Evolutionary conservation across 176 grass and related monocot species (phyloP).

Genomic region (Zizania latifolia): DNA sequence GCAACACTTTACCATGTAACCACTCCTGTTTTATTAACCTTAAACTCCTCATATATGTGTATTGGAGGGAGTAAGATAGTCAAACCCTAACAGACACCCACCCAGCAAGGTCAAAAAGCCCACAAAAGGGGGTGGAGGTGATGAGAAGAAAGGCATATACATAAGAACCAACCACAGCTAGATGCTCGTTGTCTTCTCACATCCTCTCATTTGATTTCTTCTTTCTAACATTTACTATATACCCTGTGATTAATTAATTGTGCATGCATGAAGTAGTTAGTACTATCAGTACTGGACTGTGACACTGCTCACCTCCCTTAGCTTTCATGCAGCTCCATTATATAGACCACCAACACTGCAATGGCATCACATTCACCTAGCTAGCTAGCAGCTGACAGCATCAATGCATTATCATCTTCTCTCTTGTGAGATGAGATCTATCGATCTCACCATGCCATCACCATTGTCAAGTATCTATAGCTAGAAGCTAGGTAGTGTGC

Average conservation of each 20-base stretch:
- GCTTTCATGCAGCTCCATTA: slow-evolving; percentile 1
- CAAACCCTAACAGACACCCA: slow-evolving; percentile 18
- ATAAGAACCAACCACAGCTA: slow-evolving; percentile 24
- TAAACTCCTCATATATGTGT: slow-evolving; percentile 7
- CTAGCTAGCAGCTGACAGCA: background rate
- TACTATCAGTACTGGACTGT: background rate
- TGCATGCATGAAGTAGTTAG: slow-evolving; percentile 27
- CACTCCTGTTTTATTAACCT: background rate
- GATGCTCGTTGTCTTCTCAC: slow-evolving; percentile 11
- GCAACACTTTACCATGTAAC: background rate
- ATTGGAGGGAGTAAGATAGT: slow-evolving; percentile 13
- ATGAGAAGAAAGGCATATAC: slow-evolving; percentile 17
- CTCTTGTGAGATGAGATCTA: background rate
- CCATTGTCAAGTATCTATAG: slow-evolving; percentile 6
- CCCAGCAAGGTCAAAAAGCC: slow-evolving; percentile 29
- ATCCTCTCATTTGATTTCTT: background rate
- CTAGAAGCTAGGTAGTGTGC: background rate
- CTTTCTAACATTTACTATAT: background rate
- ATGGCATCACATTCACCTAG: slow-evolving; percentile 11
- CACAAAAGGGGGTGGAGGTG: background rate
- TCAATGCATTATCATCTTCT: background rate
- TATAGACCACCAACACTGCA: background rate
- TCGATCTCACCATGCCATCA: slow-evolving; percentile 10
- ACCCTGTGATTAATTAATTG: slow-evolving; percentile 19
- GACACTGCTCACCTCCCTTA: background rate